Base-by-base conservation (phyloP, 148 eudicot genomes). In the Fagopyrum homotropicum region DNA sequence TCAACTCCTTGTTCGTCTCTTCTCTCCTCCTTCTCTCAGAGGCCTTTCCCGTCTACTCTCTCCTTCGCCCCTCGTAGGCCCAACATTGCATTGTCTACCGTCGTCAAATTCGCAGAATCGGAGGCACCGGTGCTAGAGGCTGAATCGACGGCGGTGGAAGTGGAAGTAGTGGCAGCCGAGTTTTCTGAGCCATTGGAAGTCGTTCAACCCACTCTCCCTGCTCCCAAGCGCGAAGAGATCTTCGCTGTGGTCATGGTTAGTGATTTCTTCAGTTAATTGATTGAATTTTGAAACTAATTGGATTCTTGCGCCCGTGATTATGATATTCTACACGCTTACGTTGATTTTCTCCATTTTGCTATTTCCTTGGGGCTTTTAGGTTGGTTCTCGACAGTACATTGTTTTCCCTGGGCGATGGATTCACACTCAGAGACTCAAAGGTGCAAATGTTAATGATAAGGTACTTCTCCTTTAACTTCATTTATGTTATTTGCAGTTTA, bases 181-280 rank as follows among this genome's bases (percentile, higher is more conserved):
- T 17, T 49, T 49, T 11, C 69, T 44, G 75, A 75, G 30, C 66
- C 78, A 35, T 50, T 63, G 15, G 52, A 59, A 45, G 69, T 69
- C 17, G 75, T 71, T 30, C 80, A 84, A 70, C 71, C 81, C 54
- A 47, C 75, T 19, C 19, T 17, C 7, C 81, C 83, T 45, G 82
- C 80, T 72, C 85, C 93, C 30, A 81, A 80, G 50, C 80, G 85
- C 9, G 93, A 89, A 76, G 93, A 93, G 76, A 79, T 93, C n/a
- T 93, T 91, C 72, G 98, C 97, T 45, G 98, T 93, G 73, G 97
- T 93, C 45, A 88, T 91, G 98, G 97, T 91, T 47, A 63, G 85
- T 75, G 9, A 3, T 6, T 16, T n/a, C 75, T 48, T 26, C 44
- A 26, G n/a, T 47, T 22, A 59, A 45, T 22, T 1, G 22, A 44